Conservation (phyloP, 768 basidiomycete genomes). For the Rhizopogon vesiculosus region DNA sequence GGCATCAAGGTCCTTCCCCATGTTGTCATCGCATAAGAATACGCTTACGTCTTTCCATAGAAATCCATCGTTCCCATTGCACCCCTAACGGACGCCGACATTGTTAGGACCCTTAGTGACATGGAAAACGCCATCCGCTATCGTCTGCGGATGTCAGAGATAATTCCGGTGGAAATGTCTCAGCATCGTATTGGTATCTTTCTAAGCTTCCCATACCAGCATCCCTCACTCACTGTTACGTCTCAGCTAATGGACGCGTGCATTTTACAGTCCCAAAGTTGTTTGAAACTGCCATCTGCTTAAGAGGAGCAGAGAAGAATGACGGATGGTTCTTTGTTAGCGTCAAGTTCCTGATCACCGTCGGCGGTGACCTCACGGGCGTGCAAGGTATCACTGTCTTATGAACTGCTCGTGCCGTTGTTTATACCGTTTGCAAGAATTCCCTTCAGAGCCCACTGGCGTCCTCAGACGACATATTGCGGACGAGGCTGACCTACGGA, state of each 20-base stretch:
- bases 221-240: conserved; percentile 14
- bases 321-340: conserved; percentile 87
- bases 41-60: conserved; percentile 34
- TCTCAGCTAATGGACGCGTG: conserved; percentile 69
- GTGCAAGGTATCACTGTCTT: conserved; percentile 49
- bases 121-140: conserved; percentile 78
- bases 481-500: conserved; percentile 66
- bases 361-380: conserved; percentile 70
- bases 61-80: conserved; percentile 64
- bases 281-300: conserved; percentile 70
- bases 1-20: conserved; percentile 60
- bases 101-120: conserved; percentile 59
- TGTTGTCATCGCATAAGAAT: conserved; percentile 9
- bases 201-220: conserved; percentile 7
- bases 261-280: conserved; percentile 69
- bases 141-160: conserved; percentile 73
- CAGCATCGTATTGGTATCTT: conserved; percentile 58
- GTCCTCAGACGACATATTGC: conserved; percentile 62
- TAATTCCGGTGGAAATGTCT: conserved; percentile 80
- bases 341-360: conserved; percentile 68
- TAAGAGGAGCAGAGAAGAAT: conserved; percentile 61
- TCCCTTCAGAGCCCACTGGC: conserved; percentile 64
- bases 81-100: conserved; percentile 62
- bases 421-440: conserved; percentile 35
- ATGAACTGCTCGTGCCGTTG: neutral